These are phyloP conservation scores for Neurospora intermedia DNA, from an alignment of 495 filamentous ascomycete genomes.

Conservation along the genomic window DNA sequence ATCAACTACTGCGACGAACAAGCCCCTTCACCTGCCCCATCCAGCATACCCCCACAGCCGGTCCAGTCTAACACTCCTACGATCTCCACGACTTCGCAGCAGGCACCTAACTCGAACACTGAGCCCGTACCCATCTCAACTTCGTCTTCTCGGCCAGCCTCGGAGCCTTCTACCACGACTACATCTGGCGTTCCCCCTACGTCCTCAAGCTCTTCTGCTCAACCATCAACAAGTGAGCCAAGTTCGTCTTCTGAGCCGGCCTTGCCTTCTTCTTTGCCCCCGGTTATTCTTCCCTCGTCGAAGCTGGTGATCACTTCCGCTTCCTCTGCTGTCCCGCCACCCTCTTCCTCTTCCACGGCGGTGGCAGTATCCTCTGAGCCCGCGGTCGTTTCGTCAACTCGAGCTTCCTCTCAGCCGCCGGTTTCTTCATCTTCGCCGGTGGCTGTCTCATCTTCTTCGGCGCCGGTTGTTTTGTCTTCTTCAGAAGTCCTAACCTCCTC, in stretches of 20 bases:
- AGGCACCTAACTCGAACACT: conserved; percentile 15
- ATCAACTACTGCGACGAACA: conserved; percentile 21
- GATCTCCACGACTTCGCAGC: conserved; percentile 15
- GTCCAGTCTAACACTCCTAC: conserved; percentile 10
- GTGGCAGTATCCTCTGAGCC: neutral
- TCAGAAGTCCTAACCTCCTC: neutral
- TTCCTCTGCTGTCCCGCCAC: neutral
- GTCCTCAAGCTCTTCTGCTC: neutral
- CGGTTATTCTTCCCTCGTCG: neutral
- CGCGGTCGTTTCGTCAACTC: neutral
- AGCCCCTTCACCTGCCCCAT: neutral
- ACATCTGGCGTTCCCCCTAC: conserved; percentile 2
- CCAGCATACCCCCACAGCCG: conserved; percentile 7
- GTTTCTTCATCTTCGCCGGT: neutral
- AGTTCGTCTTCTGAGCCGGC: neutral
- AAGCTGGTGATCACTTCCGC: neutral
- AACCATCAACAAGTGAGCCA: neutral
- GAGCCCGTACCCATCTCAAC: conserved; percentile 10
- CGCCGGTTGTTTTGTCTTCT: neutral
- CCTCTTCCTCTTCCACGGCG: neutral
- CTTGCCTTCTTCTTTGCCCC: neutral
- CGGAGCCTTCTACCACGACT: conserved; percentile 12
- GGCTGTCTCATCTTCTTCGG: neutral
- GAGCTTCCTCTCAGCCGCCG: neutral
- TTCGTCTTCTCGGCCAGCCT: conserved; percentile 10